Conservation (phyloP, 148 eudicot species). For the Salicornia ramosissima region DNA sequence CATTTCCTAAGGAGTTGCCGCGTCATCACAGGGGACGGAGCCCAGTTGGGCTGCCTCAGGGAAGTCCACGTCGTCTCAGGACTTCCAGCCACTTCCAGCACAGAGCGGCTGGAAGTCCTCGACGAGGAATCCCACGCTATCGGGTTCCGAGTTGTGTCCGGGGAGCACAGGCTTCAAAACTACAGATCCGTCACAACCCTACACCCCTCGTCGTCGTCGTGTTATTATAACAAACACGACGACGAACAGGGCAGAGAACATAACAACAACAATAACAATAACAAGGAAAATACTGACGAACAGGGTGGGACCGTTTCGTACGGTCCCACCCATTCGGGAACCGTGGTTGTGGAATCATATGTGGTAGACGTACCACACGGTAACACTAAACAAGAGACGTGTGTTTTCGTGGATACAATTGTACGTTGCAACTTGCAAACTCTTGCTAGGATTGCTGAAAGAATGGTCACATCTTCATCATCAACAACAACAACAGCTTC, state of each 20-base stretch:
- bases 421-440: constrained; percentile 66
- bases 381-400: constrained; percentile 74
- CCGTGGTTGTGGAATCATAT: constrained; percentile 79
- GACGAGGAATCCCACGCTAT: constrained; percentile 59
- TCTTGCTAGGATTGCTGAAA: constrained; percentile 53
- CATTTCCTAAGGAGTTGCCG: constrained; percentile 69
- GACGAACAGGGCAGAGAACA: too few relatives aligned
- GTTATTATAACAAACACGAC: too few relatives aligned
- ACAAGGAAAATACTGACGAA: neutral
- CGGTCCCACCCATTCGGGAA: constrained; percentile 24
- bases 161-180: constrained; percentile 70
- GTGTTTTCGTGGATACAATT: constrained; percentile 66
- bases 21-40: constrained; percentile 51
- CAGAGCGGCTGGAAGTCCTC: constrained; percentile 72
- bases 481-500: constrained; percentile 9
- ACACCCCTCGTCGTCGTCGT: constrained; percentile 39
- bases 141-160: constrained; percentile 73
- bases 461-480: constrained; percentile 29
- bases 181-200: constrained; percentile 76
- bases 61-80: constrained; percentile 82
- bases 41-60: constrained; percentile 50
- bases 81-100: constrained; percentile 68
- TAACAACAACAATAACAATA: too few relatives aligned
- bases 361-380: constrained; percentile 77
- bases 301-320: neutral